Evolutionary conservation across 2,329 filamentous ascomycete species (phyloP), one percentile per base, ranked within the genome.

Genomic region (Botrytis pseudocinerea): DNA sequence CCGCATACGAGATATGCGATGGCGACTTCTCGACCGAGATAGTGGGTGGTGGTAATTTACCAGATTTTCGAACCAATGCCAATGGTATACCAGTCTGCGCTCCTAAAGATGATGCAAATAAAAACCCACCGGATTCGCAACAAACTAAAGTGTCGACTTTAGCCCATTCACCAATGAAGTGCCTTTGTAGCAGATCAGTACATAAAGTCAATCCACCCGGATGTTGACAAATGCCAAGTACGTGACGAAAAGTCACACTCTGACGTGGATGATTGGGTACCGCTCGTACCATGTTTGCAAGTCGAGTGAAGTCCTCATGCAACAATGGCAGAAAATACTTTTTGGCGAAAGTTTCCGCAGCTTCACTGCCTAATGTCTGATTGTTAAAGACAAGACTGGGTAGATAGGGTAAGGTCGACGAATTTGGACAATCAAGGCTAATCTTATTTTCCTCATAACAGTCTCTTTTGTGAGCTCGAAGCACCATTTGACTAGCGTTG

Each of bases 41-140:
- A 0, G 82, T 87, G 0, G 88, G 89, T 12, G 86, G 86, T 0
- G 89, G 89, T 0, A 91, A 85, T 80, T 90, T 91, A 40, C 86
- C 86, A 16, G 84, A 84, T 77, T 87, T 82, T 57, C 89, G 87
- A 73, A 91, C 84, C 61, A 88, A 78, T 10, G 81, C 82, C 74
- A 90, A 77, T 2, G 83, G 86, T 16, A 85, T 48, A 57, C 81
- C 72, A 63, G 87, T 77, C 2, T 66, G 78, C 22, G 54, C 54
- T 6, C 87, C 85, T 74, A 91, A 80, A 2, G 85, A 79, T 16
- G 88, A 82, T 1, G 87, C 89, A 81, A 81, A 90, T 73, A 89
- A 72, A 73, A 86, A 86, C 35, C 89, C 87, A 62, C 89, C 89
- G 0, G 83, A 83, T 81, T 91, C 89, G 77, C 87, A 90, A 76